phyloP scores from a whole-genome alignment of 2,329 filamentous ascomycete genomes.

The Colletotrichum chrysophilum region DNA sequence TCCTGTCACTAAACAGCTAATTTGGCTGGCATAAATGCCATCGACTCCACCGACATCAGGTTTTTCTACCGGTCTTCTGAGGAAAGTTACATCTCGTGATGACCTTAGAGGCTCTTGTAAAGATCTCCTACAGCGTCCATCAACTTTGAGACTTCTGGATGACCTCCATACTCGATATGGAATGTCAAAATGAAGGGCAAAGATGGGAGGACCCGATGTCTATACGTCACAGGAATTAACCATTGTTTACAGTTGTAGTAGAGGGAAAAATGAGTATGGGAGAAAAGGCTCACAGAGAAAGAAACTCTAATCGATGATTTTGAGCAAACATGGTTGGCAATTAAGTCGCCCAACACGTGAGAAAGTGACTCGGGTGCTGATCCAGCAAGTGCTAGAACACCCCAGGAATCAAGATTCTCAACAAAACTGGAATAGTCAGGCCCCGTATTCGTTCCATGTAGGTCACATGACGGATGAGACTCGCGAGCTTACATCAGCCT shows the following conservation, averaged over 20 bases:
- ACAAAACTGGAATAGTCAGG: no score
- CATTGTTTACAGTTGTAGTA: no score
- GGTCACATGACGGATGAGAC: no score
- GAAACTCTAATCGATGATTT: neutral
- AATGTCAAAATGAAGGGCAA: neutral
- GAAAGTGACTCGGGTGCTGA: neutral
- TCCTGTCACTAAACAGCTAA: neutral
- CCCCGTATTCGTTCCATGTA: no score
- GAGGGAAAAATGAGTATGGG: no score
- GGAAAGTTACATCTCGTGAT: neutral
- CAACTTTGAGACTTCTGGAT: neutral
- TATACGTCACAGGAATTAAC: no score
- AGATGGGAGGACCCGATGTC: neutral
- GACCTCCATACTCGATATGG: neutral
- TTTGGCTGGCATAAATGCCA: neutral
- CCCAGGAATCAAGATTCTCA: neutral
- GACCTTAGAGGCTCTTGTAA: neutral
- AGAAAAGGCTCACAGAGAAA: no score
- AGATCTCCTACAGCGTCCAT: neutral
- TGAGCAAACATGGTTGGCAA: neutral
- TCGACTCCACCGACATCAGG: rapidly evolving
- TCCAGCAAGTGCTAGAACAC: neutral
- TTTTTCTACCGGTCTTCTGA: rapidly evolving
- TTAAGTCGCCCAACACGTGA: neutral
- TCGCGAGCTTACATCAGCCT: neutral